These are phyloP conservation scores for Wickerhamiella siamensis DNA, from an alignment of 805 yeast species.

Conservation along the genomic window DNA sequence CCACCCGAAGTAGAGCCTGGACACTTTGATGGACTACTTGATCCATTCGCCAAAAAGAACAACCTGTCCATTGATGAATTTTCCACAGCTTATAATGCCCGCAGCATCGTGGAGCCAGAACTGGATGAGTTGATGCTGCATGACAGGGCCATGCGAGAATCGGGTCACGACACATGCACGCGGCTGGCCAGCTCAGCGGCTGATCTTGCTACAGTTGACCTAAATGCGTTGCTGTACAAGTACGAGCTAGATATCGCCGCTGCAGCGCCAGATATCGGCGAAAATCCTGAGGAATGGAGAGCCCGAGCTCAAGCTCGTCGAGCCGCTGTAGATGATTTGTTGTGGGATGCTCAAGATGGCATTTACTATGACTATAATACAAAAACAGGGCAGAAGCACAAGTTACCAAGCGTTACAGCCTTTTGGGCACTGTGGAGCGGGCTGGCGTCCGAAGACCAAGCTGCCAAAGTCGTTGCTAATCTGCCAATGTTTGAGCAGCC, in stretches of 20 bases:
- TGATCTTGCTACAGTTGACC: slow-evolving; percentile 75
- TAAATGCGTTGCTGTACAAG: slow-evolving; percentile 73
- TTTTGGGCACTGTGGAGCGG: slow-evolving; percentile 90
- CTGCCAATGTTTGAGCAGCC: slow-evolving; percentile 60
- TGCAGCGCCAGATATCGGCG: slow-evolving; percentile 40
- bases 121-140: slow-evolving; percentile 79
- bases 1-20: slow-evolving; percentile 94
- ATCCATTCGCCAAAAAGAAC: slow-evolving; percentile 55
- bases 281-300: slow-evolving; percentile 46
- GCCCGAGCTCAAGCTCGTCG: slow-evolving; percentile 42
- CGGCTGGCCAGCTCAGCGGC: slow-evolving; percentile 86
- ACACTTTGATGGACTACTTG: slow-evolving; percentile 62
- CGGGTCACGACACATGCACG: slow-evolving; percentile 91
- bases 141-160: slow-evolving; percentile 89
- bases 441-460: slow-evolving; percentile 52
- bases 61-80: slow-evolving; percentile 45
- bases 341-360: slow-evolving; percentile 74
- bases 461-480: slow-evolving; percentile 43
- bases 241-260: slow-evolving; percentile 76
- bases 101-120: slow-evolving; percentile 55
- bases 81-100: slow-evolving; percentile 52
- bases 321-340: slow-evolving; percentile 42
- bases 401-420: slow-evolving; percentile 75
- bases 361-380: slow-evolving; percentile 77
- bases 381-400: slow-evolving; percentile 37